A percentile compares a stretch with the other conserved stretches of the same genome.
phyloP scores from a whole-genome alignment of 139 green algal genomes.

The Chlamydomonas applanata region DNA sequence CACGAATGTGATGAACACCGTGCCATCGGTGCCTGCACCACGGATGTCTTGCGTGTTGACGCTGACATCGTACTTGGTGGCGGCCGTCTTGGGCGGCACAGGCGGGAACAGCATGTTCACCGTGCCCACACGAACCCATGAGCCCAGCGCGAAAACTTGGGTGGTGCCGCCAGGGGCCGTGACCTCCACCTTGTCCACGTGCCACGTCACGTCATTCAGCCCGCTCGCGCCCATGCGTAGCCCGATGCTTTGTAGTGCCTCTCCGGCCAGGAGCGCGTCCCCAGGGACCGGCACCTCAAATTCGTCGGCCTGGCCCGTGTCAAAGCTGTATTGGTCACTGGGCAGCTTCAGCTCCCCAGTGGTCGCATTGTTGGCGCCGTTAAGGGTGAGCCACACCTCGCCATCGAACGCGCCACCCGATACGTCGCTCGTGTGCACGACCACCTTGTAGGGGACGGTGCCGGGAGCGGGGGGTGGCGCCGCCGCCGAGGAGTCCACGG shows the following conservation, averaged over 20 bases:
- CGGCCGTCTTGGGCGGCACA: neutral
- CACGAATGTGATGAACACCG: conserved; percentile 14
- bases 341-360: conserved; percentile 14
- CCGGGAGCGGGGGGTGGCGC: neutral
- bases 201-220: conserved; percentile 4
- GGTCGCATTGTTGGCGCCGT: neutral
- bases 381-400: conserved; percentile 12
- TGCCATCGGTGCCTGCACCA: conserved; percentile 18
- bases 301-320: conserved; percentile 10
- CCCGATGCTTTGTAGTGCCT: neutral
- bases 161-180: no score
- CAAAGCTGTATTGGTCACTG: conserved; percentile 23
- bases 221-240: neutral
- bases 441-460: neutral
- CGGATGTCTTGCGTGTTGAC: conserved; percentile 8
- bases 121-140: neutral
- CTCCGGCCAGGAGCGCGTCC: neutral
- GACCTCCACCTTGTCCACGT: conserved; percentile 2
- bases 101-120: conserved; percentile 17
- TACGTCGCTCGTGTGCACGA: conserved; percentile 13
- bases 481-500: neutral
- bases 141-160: neutral
- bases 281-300: conserved; percentile 2
- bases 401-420: conserved; percentile 24
- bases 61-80: conserved; percentile 11